Conservation (phyloP, 768 basidiomycete genomes). For the Daedalea quercina region DNA sequence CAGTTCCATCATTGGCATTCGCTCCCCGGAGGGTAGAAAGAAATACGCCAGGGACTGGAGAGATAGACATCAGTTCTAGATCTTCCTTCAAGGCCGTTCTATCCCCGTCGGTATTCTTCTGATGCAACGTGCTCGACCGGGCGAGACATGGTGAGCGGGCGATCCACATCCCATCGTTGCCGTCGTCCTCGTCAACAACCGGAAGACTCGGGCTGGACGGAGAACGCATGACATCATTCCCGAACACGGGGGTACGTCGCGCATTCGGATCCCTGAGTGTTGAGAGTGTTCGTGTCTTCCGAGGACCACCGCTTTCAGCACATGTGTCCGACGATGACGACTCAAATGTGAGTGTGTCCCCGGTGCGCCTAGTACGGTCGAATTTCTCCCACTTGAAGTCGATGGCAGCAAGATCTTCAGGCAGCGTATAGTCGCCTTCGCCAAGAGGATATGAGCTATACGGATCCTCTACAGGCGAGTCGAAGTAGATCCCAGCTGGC, state of each 20-base stretch:
- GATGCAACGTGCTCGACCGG: too few species aligned
- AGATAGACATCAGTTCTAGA: too few species aligned
- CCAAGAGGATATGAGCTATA: constrained; percentile 32
- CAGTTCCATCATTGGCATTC: neutral
- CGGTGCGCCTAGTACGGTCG: constrained; percentile 11
- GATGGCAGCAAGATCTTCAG: constrained; percentile 32
- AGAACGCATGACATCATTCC: too few species aligned
- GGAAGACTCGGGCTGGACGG: too few species aligned
- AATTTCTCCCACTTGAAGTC: constrained; percentile 58
- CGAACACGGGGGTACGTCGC: too few species aligned
- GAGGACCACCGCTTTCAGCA: too few species aligned
- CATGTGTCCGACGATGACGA: neutral
- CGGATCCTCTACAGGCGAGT: constrained; percentile 46
- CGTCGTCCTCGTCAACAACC: too few species aligned
- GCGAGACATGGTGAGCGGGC: too few species aligned
- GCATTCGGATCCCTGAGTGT: too few species aligned
- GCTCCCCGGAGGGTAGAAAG: constrained; percentile 25
- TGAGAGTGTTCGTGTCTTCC: too few species aligned
- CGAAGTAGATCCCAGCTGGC: constrained; percentile 49
- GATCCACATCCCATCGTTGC: too few species aligned
- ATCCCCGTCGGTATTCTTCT: too few species aligned
- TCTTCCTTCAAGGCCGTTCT: neutral
- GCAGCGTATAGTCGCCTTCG: constrained; percentile 29
- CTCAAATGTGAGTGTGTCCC: neutral
- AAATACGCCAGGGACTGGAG: constrained; percentile 17